Evolutionary conservation across 2,329 filamentous ascomycete species (phyloP).

Genomic region (Ascochyta fabae): DNA sequence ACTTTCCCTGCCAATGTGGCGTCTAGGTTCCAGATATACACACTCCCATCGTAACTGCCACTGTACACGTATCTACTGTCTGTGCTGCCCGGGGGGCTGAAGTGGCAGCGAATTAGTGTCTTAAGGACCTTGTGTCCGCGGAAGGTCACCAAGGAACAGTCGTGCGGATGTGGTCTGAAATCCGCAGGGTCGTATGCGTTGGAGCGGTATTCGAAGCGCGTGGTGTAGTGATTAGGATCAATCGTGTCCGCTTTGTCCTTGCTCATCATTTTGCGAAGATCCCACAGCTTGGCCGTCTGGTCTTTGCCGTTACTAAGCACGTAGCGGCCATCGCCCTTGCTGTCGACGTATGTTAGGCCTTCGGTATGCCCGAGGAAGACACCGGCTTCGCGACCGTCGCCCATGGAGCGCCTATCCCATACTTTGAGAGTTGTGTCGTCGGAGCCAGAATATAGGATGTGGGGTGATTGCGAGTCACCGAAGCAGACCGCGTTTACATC

Average conservation of each 20-base stretch:
- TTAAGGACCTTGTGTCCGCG: constrained; percentile 86
- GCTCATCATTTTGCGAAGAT: constrained; percentile 85
- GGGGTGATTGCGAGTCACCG: constrained; percentile 84
- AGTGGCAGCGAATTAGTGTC: constrained; percentile 93
- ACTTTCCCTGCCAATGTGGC: constrained; percentile 80
- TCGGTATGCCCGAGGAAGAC: constrained; percentile 71
- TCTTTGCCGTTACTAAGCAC: constrained; percentile 95
- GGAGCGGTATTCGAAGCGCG: constrained; percentile 77
- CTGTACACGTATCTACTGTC: constrained; percentile 93
- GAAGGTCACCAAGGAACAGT: constrained; percentile 94
- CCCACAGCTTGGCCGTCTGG: constrained; percentile 97
- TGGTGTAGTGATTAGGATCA: constrained; percentile 63
- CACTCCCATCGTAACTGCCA: constrained; percentile 86
- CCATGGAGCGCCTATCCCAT: constrained; percentile 83
- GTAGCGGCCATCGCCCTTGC: constrained; percentile 87
- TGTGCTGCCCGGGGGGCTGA: constrained; percentile 84
- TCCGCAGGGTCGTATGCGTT: constrained; percentile 68
- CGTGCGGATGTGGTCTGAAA: constrained; percentile 77
- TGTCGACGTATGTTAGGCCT: constrained; percentile 71
- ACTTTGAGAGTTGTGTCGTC: constrained; percentile 95
- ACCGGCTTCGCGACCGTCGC: constrained; percentile 66
- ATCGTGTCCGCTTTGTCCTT: constrained; percentile 67
- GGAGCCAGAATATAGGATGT: constrained; percentile 94
- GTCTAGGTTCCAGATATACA: constrained; percentile 93
- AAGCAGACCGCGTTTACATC: constrained; percentile 98